Evolutionary conservation across 139 green algal species (phyloP).

Genomic region (Chlamydomonas sp.): DNA sequence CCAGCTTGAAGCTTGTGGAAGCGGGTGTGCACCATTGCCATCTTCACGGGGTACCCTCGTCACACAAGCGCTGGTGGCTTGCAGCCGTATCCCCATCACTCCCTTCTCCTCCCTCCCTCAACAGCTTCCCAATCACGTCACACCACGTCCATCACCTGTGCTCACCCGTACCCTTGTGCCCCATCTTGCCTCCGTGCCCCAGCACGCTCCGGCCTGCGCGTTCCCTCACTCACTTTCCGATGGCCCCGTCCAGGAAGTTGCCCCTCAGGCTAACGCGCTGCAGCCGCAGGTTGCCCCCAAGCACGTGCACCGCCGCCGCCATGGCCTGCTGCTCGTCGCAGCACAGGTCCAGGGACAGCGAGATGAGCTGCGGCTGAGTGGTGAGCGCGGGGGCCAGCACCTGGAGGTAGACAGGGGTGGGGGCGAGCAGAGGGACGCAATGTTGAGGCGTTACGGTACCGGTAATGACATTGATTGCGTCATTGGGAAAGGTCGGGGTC

Average conservation of each 20-base stretch:
- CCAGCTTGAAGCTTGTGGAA: no score
- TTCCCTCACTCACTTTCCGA: constrained; percentile 2
- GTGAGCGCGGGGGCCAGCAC: not conserved
- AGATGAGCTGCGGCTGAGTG: not conserved
- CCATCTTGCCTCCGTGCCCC: no score
- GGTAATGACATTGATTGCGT: no score
- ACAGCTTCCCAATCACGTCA: not conserved
- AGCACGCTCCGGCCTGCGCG: not conserved
- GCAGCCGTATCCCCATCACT: not conserved
- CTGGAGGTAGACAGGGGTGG: not conserved
- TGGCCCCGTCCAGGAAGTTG: constrained; percentile 4
- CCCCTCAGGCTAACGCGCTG: not conserved
- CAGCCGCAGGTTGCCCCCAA: constrained; percentile 6
- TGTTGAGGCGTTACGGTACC: no score
- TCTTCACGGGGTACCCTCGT: not conserved
- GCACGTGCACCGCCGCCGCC: constrained; percentile 12
- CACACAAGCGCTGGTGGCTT: not conserved
- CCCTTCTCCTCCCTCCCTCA: not conserved
- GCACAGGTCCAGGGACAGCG: not conserved
- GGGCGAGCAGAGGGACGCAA: not conserved
- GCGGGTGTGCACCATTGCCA: not conserved
- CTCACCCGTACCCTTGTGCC: not conserved
- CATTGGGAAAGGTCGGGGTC: no score
- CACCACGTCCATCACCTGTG: not conserved
- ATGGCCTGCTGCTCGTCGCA: not conserved